A percentile compares a stretch with the other conserved stretches of the same genome.
Evolutionary conservation across 306 rosid genomes (phyloP).

Genomic region (Betula pendula): DNA sequence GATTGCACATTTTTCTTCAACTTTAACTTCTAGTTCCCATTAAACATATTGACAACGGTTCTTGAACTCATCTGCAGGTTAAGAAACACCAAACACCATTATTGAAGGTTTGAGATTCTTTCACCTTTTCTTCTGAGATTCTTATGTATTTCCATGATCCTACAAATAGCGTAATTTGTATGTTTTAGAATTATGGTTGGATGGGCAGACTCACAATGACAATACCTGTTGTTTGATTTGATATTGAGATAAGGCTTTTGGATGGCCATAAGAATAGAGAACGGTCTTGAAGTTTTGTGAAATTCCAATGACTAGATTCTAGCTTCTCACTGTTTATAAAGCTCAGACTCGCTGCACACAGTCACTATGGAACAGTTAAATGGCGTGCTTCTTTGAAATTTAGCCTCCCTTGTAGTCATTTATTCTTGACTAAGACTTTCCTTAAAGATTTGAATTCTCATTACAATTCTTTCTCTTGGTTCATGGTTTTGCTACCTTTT

Average conservation of each 20-base stretch:
- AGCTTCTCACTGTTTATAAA: neutral
- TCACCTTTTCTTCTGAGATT: constrained; percentile 1
- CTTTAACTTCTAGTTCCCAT: neutral
- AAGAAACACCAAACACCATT: constrained; percentile 75
- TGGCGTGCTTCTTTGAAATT: neutral
- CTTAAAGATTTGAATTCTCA: neutral
- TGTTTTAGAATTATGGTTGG: neutral
- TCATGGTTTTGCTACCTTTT: neutral
- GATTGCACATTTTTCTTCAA: neutral
- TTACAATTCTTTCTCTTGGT: neutral
- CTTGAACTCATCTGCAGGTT: constrained; percentile 61
- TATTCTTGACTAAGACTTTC: neutral
- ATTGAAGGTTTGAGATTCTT: constrained; percentile 69
- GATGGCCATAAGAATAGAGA: neutral
- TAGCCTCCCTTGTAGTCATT: neutral
- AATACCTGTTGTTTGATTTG: neutral
- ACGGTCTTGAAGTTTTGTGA: neutral
- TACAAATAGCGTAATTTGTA: neutral
- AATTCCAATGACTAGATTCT: neutral
- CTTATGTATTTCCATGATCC: constrained; percentile 24
- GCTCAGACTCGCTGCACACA: neutral
- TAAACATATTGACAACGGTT: constrained; percentile 29
- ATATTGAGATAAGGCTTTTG: neutral
- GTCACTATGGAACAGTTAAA: neutral
- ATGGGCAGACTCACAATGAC: neutral